Evolutionary conservation across 2,329 filamentous ascomycete species (phyloP).

Genomic region (Colletotrichum neosansevieriae): DNA sequence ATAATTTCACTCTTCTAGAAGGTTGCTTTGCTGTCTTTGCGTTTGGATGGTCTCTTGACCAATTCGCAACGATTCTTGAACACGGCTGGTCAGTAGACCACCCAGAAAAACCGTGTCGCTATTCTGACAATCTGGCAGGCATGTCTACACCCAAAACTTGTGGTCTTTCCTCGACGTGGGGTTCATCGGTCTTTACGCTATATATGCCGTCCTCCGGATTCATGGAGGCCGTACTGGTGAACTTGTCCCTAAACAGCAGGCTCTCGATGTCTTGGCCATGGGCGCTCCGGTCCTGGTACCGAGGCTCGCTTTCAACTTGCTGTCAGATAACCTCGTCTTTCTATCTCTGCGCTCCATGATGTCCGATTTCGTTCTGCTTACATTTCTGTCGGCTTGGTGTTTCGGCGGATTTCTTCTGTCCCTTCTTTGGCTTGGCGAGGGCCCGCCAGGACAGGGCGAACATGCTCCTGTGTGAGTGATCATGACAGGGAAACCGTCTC

Average conservation of each 20-base stretch:
- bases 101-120: neutral
- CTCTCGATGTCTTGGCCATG: conserved; percentile 82
- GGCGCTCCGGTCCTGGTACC: conserved; percentile 83
- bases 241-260: conserved; percentile 69
- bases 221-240: conserved; percentile 69
- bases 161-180: conserved; percentile 90
- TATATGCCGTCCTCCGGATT: conserved; percentile 76
- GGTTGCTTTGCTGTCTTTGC: conserved; percentile 78
- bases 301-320: conserved; percentile 82
- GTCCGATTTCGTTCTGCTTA: conserved; percentile 84
- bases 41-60: conserved; percentile 83
- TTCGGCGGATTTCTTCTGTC: conserved; percentile 86
- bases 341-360: conserved; percentile 87
- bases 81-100: conserved; percentile 69
- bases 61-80: conserved; percentile 80
- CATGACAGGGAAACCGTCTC: no score
- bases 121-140: conserved; percentile 58
- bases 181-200: conserved; percentile 78
- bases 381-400: conserved; percentile 82
- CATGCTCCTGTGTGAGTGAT: conserved; percentile 67
- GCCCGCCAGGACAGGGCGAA: conserved; percentile 46
- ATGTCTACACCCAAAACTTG: conserved; percentile 87
- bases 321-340: conserved; percentile 88
- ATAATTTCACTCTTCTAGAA: conserved; percentile 69
- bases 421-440: conserved; percentile 81